Conservation (phyloP, 495 filamentous ascomycete genomes). For the Cairneyella variabilis region DNA sequence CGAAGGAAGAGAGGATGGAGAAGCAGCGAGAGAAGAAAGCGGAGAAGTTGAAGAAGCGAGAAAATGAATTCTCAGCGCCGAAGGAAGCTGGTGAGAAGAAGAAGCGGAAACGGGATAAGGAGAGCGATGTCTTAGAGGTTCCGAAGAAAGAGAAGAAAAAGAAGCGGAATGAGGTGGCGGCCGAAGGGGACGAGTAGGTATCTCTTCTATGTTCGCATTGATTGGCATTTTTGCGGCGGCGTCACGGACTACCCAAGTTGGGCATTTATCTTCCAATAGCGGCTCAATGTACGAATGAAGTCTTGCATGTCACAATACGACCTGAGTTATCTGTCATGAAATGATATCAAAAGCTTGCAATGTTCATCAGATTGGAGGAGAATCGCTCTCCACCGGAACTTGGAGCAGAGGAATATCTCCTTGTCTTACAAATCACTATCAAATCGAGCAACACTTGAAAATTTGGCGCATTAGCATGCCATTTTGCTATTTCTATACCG, state of each 20-base stretch:
- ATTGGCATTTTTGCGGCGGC: slow-evolving; percentile 19
- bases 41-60: slow-evolving; percentile 81
- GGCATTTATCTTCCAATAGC: background rate
- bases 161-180: slow-evolving; percentile 21
- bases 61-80: slow-evolving; percentile 82
- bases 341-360: too few relatives aligned
- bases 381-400: too few relatives aligned
- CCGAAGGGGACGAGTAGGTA: slow-evolving; percentile 8
- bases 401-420: too few relatives aligned
- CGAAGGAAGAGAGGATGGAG: slow-evolving; percentile 73
- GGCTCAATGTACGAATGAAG: too few relatives aligned
- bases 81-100: slow-evolving; percentile 59
- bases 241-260: background rate
- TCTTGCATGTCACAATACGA: too few relatives aligned
- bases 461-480: too few relatives aligned
- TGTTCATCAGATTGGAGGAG: too few relatives aligned
- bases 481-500: too few relatives aligned
- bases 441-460: too few relatives aligned
- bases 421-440: too few relatives aligned
- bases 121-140: slow-evolving; percentile 6
- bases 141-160: slow-evolving; percentile 27
- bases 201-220: background rate
- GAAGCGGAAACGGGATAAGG: slow-evolving; percentile 54
- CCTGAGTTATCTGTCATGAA: too few relatives aligned
- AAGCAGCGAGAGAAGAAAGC: slow-evolving; percentile 78